Base-by-base conservation (phyloP, 345 rosid species). In the Hirschfeldia incana region DNA sequence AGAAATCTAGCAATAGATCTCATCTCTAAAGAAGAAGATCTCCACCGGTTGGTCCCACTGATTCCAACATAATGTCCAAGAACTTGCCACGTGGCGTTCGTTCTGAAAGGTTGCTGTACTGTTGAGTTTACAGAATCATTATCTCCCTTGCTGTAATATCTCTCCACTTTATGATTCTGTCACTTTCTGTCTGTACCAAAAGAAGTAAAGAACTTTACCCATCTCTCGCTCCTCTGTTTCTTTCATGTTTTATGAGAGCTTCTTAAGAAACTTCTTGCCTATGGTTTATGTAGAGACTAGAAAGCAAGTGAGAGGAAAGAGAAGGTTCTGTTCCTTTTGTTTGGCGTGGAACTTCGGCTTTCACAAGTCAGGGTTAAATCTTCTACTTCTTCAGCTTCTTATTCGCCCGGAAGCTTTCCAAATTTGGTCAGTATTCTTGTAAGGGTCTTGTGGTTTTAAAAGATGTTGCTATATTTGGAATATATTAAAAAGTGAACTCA, bases 71-170 rank as follows among this genome's bases (percentile, higher is more conserved):
- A 49, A 61, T 68, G 70, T 79, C 74, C 65, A 30, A 67, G 11
- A 34, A 73, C 37, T 74, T 3, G 65, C 74, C 83, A 80, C 79
- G 83, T 80, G 83, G 60, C 83, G n/a, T 28, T 13, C 21, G 26
- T 39, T 42, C 30, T 44, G 21, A 15, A 33, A 16, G 78, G 21
- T 72, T 73, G 8, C 46, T 51, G 76, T 74, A 63, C 83, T 69
- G 79, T 80, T 80, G 75, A 49, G 51, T 68, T 15, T 63, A 63
- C 53, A 64, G 79, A 69, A 74, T 80, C 83, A 49, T 69, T 79
- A 74, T 79, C 79, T 74, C 82, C 74, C 26, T 73, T 61, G 78
- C 74, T 79, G 82, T 73, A 79, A 79, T 67, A 55, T 72, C 55
- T 72, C 73, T 28, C 37, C 49, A 73, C 64, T 80, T 80, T 80